phyloP scores from a whole-genome alignment of 441 rosid species.

The Gossypium schwendimanii region DNA sequence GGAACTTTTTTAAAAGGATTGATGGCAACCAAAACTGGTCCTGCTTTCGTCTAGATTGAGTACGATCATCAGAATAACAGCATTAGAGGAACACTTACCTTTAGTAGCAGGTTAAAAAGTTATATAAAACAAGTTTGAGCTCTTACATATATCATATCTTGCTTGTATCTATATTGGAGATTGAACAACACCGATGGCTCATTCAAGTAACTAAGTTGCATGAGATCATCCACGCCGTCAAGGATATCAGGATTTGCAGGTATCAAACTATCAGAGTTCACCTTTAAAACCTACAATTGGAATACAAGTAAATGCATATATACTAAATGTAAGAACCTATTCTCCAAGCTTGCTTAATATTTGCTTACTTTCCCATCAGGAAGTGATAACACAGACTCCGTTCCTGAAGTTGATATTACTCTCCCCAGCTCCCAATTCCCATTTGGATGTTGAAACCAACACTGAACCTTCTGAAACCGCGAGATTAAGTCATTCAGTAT shows the following conservation, averaged over 20 bases:
- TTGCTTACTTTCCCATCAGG: conserved; percentile 72
- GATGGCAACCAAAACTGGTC: conserved; percentile 91
- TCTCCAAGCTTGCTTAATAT: conserved; percentile 11
- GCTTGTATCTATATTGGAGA: conserved; percentile 81
- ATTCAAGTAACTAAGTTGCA: conserved; percentile 96
- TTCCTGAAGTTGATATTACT: conserved; percentile 59
- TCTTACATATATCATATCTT: conserved; percentile 89
- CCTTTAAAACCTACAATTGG: conserved; percentile 52
- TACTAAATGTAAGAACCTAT: conserved; percentile 13
- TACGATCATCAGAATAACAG: conserved; percentile 14
- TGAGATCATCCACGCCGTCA: conserved; percentile 96
- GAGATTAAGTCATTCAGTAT: neutral
- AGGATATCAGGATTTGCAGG: conserved; percentile 98
- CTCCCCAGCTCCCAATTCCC: conserved; percentile 89
- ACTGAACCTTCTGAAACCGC: conserved; percentile 63
- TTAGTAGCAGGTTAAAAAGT: conserved; percentile 12
- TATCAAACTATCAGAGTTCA: conserved; percentile 63
- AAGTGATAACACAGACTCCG: conserved; percentile 58
- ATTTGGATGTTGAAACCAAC: conserved; percentile 80
- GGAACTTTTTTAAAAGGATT: conserved; percentile 94
- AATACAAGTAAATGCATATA: conserved; percentile 13
- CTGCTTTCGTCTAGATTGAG: conserved; percentile 82
- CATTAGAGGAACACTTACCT: conserved; percentile 10
- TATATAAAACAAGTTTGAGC: conserved; percentile 15
- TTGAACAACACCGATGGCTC: conserved; percentile 94